These are phyloP conservation scores for Sugiyamaella novakii DNA, from an alignment of 1,139 yeast species.

Conservation along the genomic window DNA sequence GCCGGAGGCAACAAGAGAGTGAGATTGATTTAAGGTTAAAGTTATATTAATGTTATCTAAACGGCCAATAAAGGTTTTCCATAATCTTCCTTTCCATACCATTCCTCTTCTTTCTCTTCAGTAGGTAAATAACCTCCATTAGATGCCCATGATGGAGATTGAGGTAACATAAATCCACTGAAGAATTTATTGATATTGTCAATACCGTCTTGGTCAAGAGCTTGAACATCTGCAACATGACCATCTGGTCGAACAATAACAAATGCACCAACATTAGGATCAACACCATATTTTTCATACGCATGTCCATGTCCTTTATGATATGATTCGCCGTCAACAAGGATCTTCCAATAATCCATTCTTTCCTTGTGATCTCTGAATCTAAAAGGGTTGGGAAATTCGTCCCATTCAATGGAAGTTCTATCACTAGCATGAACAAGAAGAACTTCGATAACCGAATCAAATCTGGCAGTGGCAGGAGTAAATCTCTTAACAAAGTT, in stretches of 20 bases:
- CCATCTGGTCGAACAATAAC: constrained; percentile 45
- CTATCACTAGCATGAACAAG: constrained; percentile 38
- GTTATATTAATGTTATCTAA: constrained; percentile 8
- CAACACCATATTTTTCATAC: constrained; percentile 37
- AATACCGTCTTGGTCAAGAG: constrained; percentile 33
- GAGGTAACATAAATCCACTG: constrained; percentile 35
- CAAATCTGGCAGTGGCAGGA: constrained; percentile 36
- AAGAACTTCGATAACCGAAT: constrained; percentile 39
- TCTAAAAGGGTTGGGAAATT: constrained; percentile 41
- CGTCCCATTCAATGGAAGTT: constrained; percentile 36
- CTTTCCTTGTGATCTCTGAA: constrained; percentile 39
- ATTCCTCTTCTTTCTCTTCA: constrained; percentile 22
- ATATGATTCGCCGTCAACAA: constrained; percentile 35
- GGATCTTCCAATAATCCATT: constrained; percentile 42
- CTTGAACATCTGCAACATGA: constrained; percentile 40
- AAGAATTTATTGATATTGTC: constrained; percentile 35
- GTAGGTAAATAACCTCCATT: constrained; percentile 20
- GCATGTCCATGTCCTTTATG: constrained; percentile 37
- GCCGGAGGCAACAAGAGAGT: background rate
- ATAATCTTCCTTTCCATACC: constrained; percentile 26
- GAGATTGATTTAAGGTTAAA: background rate
- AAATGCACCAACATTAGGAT: constrained; percentile 34
- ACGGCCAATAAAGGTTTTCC: constrained; percentile 28
- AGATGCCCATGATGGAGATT: constrained; percentile 27
- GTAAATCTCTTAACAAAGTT: constrained; percentile 37